A percentile compares a stretch with the other conserved stretches of the same genome.
phyloP scores from a whole-genome alignment of 2,329 filamentous ascomycete genomes.

The Penicillium sp. region DNA sequence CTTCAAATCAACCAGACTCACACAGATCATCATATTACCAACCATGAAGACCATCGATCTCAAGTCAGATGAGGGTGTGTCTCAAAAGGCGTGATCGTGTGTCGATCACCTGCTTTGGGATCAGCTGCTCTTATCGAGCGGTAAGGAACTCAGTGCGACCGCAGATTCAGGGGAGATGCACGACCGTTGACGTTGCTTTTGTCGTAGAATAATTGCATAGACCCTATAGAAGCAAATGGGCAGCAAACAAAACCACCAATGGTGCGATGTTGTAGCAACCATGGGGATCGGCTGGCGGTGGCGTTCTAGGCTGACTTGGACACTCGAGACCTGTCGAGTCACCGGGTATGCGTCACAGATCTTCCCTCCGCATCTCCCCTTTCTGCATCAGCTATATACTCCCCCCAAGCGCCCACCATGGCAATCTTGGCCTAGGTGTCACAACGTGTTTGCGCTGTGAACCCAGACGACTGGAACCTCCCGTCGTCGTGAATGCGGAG shows the following conservation, averaged over 20 bases:
- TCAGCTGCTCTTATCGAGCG: constrained; percentile 10
- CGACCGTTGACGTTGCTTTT: not conserved
- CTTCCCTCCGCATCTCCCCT: constrained; percentile 14
- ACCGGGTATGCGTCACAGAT: constrained; percentile 42
- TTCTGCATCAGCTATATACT: constrained; percentile 3
- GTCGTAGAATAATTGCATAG: constrained; percentile 1
- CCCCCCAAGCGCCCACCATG: constrained; percentile 17
- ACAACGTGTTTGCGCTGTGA: constrained; percentile 26
- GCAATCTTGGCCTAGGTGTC: constrained; percentile 22
- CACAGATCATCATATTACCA: too few species aligned
- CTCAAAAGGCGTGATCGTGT: not conserved
- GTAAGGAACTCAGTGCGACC: not conserved
- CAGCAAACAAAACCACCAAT: too few species aligned
- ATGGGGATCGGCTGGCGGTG: constrained; percentile 11
- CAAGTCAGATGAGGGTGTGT: too few species aligned
- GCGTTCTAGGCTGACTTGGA: constrained; percentile 25
- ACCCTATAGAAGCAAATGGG: not conserved
- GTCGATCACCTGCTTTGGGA: constrained; percentile 7
- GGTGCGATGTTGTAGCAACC: not conserved
- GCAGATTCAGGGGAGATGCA: too few species aligned
- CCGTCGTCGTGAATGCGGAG: constrained; percentile 33
- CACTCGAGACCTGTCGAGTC: constrained; percentile 33
- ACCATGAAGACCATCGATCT: too few species aligned
- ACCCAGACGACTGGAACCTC: constrained; percentile 22
- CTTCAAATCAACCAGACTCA: too few species aligned